These are phyloP conservation scores for Nigrograna mackinnonii DNA, from an alignment of 2,329 filamentous ascomycete genomes.

Conservation along the genomic window DNA sequence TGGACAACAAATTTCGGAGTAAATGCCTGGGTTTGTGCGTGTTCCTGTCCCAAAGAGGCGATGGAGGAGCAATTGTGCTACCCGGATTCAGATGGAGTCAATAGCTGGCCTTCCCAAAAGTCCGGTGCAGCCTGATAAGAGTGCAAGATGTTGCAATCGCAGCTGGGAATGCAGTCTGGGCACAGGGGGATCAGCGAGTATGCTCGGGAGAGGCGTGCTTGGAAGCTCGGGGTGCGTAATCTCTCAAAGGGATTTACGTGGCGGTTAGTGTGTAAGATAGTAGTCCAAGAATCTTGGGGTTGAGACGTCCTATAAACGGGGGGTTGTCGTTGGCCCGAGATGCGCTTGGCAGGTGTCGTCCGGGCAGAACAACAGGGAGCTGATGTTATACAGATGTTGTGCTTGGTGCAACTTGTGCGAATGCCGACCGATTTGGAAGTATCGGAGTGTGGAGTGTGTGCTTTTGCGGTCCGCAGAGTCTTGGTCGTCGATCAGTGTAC, in stretches of 20 bases:
- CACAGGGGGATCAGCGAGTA: constrained; percentile 16
- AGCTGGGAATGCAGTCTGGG: constrained; percentile 1
- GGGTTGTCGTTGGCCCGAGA: constrained; percentile 20
- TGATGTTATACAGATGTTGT: no score
- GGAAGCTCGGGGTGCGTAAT: constrained; percentile 19
- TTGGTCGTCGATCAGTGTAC: no score
- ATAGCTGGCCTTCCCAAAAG: constrained; percentile 8
- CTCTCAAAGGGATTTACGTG: constrained; percentile 20
- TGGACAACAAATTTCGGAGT: constrained; percentile 11
- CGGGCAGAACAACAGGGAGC: no score
- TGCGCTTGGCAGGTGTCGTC: constrained; percentile 26
- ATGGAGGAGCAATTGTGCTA: constrained; percentile 8
- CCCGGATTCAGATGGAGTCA: constrained; percentile 3
- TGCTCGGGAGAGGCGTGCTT: constrained; percentile 22
- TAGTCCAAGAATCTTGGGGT: constrained; percentile 25
- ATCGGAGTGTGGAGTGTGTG: no score
- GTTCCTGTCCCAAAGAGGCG: constrained; percentile 9
- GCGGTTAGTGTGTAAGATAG: constrained; percentile 24
- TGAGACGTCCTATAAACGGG: constrained; percentile 12
- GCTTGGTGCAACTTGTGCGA: no score
- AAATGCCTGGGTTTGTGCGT: constrained; percentile 17
- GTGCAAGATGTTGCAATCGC: constrained; percentile 36
- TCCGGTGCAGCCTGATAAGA: constrained; percentile 16
- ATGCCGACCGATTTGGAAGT: no score
- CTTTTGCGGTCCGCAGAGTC: no score